Conservation (phyloP, 2,329 filamentous ascomycete genomes). For the Microcyclospora pomicola region DNA sequence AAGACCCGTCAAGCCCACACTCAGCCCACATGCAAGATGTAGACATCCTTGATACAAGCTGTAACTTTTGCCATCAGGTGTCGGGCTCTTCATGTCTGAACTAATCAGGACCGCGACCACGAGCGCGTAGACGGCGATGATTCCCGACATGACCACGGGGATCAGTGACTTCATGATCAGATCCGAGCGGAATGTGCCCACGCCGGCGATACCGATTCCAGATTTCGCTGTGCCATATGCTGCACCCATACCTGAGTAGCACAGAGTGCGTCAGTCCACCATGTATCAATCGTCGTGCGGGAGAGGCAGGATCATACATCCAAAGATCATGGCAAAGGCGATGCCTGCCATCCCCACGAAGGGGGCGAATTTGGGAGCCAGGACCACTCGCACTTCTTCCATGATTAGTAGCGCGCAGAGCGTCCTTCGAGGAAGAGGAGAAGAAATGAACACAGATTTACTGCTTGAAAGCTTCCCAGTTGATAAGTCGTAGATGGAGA, state of each 20-base stretch:
- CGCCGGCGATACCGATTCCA: slow-evolving; percentile 73
- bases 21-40: slow-evolving; percentile 81
- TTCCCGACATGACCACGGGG: slow-evolving; percentile 95
- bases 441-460: no score
- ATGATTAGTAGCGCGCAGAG: slow-evolving; percentile 21
- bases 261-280: no score
- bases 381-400: slow-evolving; percentile 33
- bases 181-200: slow-evolving; percentile 72
- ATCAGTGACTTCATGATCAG: slow-evolving; percentile 90
- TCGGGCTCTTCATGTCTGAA: slow-evolving; percentile 66
- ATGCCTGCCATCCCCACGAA: slow-evolving; percentile 82
- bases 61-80: slow-evolving; percentile 46
- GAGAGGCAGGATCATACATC: slow-evolving; percentile 43
- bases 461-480: no score
- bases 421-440: no score
- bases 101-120: slow-evolving; percentile 95
- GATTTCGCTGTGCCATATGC: slow-evolving; percentile 82
- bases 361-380: slow-evolving; percentile 68
- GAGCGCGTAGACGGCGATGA: slow-evolving; percentile 94
- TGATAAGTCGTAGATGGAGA: no score
- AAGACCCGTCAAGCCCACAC: slow-evolving; percentile 81
- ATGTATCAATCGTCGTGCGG: no score
- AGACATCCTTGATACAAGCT: slow-evolving; percentile 85
- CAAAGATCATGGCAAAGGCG: slow-evolving; percentile 69
- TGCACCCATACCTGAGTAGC: slow-evolving; percentile 48